Percentiles rank a stretch among this genome's conserved stretches.
Evolutionary conservation across 1,139 yeast species (phyloP).

Genomic region (Hyphopichia burtonii): DNA sequence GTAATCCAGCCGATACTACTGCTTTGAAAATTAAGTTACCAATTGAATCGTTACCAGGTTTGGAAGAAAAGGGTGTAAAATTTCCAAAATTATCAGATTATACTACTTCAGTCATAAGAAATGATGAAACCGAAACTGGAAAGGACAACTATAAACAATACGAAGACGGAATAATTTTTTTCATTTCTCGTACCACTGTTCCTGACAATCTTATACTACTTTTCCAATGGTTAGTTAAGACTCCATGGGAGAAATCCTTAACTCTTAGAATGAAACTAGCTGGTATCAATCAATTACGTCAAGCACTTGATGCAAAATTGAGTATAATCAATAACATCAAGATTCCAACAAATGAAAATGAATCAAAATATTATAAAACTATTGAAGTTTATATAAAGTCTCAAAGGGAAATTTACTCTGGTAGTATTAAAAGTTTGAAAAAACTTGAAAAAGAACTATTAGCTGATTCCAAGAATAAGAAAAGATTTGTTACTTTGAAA

Average conservation of each 20-base stretch:
- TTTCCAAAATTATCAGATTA: constrained; percentile 50
- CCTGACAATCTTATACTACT: constrained; percentile 50
- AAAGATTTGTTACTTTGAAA: constrained; percentile 49
- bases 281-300: constrained; percentile 56
- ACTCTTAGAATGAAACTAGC: constrained; percentile 56
- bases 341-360: constrained; percentile 9
- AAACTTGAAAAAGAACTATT: constrained; percentile 51
- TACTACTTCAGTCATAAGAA: constrained; percentile 37
- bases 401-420: constrained; percentile 48
- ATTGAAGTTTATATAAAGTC: constrained; percentile 39
- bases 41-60: constrained; percentile 25
- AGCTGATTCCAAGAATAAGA: constrained; percentile 37
- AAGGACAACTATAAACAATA: constrained; percentile 12
- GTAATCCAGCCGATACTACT: constrained; percentile 63
- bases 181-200: constrained; percentile 34
- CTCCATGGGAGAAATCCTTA: constrained; percentile 38
- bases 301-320: constrained; percentile 50
- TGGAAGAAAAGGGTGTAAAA: constrained; percentile 38
- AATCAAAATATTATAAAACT: constrained; percentile 14
- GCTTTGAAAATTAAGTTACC: constrained; percentile 57
- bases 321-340: constrained; percentile 23
- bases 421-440: constrained; percentile 47
- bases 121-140: constrained; percentile 10
- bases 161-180: constrained; percentile 45
- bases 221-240: constrained; percentile 51